A percentile compares a stretch with the other conserved stretches of the same genome.
These are phyloP conservation scores for Coniochaeta hoffmannii DNA, from an alignment of 2,329 filamentous ascomycete species.

Conservation along the genomic window DNA sequence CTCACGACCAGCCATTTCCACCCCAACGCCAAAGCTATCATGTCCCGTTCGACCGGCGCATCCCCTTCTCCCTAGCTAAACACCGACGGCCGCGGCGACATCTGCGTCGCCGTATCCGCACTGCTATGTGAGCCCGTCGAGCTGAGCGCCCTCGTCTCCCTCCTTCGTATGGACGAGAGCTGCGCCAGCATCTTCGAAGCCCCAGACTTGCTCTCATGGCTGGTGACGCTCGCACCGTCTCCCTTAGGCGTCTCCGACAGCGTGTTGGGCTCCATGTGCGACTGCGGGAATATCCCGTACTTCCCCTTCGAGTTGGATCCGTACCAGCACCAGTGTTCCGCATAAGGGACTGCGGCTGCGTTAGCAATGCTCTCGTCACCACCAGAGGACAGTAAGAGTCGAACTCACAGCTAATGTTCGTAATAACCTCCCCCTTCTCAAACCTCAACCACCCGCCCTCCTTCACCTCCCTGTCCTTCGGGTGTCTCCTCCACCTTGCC, in stretches of 20 bases:
- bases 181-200: not conserved
- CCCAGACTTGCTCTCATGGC: conserved; percentile 23
- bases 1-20: not conserved
- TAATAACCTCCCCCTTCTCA: conserved; percentile 57
- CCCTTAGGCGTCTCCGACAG: conserved; percentile 27
- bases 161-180: not conserved
- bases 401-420: conserved; percentile 53
- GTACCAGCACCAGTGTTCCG: conserved; percentile 49
- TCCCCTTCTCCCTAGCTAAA: not conserved
- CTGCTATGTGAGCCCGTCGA: not conserved
- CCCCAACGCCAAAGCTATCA: not conserved
- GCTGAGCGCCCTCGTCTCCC: not conserved
- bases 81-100: not conserved
- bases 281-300: conserved; percentile 45
- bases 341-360: conserved; percentile 19
- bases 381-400: not conserved
- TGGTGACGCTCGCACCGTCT: conserved; percentile 20
- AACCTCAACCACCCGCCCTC: conserved; percentile 45
- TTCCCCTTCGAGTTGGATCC: conserved; percentile 44
- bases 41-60: too few species aligned
- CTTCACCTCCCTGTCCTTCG: conserved; percentile 26
- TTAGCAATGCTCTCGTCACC: not conserved
- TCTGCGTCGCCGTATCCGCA: not conserved
- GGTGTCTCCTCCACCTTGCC: conserved; percentile 42
- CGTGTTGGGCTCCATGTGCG: conserved; percentile 38